phyloP scores from a whole-genome alignment of 2,329 filamentous ascomycete genomes.

The Rutstroemia sp. region DNA sequence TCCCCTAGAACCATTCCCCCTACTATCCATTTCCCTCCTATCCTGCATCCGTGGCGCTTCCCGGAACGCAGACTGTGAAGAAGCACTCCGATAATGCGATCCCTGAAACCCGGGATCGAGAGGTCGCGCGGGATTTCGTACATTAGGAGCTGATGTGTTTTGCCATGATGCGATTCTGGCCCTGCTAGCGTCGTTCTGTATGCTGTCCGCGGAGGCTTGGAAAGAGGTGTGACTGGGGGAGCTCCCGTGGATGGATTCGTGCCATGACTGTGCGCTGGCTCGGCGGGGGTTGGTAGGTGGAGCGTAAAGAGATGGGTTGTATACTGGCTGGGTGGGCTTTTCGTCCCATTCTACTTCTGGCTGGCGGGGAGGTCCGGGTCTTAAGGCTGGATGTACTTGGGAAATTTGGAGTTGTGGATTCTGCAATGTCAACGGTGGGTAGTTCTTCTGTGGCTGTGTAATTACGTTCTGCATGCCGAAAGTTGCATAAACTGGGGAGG shows the following conservation, averaged over 20 bases:
- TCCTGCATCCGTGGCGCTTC: not conserved
- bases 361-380: not conserved
- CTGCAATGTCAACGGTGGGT: not conserved
- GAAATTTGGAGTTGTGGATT: not conserved
- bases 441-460: not conserved
- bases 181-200: not conserved
- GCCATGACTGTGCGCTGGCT: conserved; percentile 2
- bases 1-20: not conserved
- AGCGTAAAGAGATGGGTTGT: not conserved
- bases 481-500: not conserved
- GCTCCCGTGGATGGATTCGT: not conserved
- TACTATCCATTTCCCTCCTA: not conserved
- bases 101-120: not conserved
- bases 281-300: not conserved
- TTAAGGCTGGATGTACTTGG: not conserved
- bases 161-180: conserved; percentile 2
- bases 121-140: not conserved
- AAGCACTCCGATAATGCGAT: not conserved
- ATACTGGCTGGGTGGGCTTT: not conserved
- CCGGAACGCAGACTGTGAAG: not conserved
- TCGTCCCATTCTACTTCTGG: not conserved
- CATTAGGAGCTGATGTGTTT: not conserved
- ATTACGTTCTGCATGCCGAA: not conserved
- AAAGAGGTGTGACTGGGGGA: not conserved
- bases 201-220: not conserved